phyloP scores from a whole-genome alignment of 345 rosid genomes.

The Geranium rotundifolium region DNA sequence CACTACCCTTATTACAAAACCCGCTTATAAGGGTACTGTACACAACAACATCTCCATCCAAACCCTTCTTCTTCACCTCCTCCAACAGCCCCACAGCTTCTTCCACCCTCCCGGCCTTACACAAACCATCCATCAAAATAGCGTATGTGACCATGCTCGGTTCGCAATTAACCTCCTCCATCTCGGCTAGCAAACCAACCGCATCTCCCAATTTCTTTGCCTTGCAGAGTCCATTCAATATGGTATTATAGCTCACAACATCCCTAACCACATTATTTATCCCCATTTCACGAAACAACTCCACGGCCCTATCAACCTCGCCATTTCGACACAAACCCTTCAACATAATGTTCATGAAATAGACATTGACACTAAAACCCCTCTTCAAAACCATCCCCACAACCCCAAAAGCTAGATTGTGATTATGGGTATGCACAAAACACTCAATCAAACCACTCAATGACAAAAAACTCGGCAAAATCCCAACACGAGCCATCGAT shows the following conservation, averaged over 20 bases:
- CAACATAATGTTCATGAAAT: slow-evolving; percentile 33
- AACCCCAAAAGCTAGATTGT: slow-evolving; percentile 33
- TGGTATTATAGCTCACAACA: slow-evolving; percentile 34
- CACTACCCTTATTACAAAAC: slow-evolving; percentile 19
- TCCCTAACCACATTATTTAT: slow-evolving; percentile 22
- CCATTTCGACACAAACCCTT: slow-evolving; percentile 42
- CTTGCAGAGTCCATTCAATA: slow-evolving; percentile 44
- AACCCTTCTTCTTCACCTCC: slow-evolving; percentile 34
- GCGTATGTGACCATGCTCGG: slow-evolving; percentile 33
- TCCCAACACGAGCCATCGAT: slow-evolving; percentile 24
- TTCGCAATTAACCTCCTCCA: slow-evolving; percentile 28
- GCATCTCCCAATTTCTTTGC: slow-evolving; percentile 31
- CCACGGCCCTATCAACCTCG: slow-evolving; percentile 21
- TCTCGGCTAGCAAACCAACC: slow-evolving; percentile 22
- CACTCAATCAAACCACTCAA: slow-evolving; percentile 46
- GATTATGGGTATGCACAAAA: slow-evolving; percentile 26
- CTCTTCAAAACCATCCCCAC: slow-evolving; percentile 44
- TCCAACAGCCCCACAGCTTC: slow-evolving; percentile 29
- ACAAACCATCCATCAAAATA: slow-evolving; percentile 47
- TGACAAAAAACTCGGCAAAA: slow-evolving; percentile 30
- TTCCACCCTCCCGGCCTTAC: slow-evolving; percentile 40
- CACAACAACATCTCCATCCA: slow-evolving; percentile 36
- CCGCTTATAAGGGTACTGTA: slow-evolving; percentile 26
- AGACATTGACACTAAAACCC: slow-evolving; percentile 34
- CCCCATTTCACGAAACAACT: slow-evolving; percentile 34